Percentiles rank a stretch among this genome's conserved stretches.
Conservation (phyloP, 2,329 filamentous ascomycete genomes). For the Rhexocercosporidium sp. region DNA sequence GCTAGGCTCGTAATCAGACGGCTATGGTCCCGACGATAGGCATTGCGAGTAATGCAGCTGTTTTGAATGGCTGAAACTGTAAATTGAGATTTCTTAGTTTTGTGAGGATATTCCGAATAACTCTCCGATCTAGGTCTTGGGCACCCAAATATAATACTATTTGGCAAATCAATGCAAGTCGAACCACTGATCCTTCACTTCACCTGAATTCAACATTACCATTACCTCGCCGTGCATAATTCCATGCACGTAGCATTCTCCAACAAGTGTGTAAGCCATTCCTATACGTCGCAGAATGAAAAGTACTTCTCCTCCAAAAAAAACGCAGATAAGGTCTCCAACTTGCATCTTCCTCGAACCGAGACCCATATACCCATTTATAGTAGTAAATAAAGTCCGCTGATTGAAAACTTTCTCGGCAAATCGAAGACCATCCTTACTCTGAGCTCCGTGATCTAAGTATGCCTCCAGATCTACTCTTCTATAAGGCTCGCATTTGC, state of each 20-base stretch:
- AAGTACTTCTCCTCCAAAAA: constrained; percentile 17
- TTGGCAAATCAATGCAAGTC: background rate
- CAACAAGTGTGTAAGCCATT: constrained; percentile 14
- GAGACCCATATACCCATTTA: constrained; percentile 10
- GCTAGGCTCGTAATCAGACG: too few species aligned
- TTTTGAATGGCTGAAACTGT: too few species aligned
- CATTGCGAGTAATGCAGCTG: too few species aligned
- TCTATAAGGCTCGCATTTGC: background rate
- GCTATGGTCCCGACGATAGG: too few species aligned
- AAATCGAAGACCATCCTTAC: background rate
- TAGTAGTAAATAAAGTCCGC: background rate
- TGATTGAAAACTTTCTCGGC: background rate
- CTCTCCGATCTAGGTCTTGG: too few species aligned
- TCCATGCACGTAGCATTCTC: constrained; percentile 10
- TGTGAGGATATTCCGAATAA: too few species aligned
- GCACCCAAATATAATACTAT: too few species aligned
- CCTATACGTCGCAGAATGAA: constrained; percentile 7
- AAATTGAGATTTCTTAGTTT: too few species aligned
- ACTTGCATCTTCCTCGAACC: constrained; percentile 8
- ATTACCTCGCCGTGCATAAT: background rate
- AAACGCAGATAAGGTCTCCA: constrained; percentile 12
- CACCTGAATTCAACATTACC: background rate
- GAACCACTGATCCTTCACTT: constrained; percentile 1
- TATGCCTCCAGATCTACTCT: constrained; percentile 1
- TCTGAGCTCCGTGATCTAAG: background rate